Evolutionary conservation across 257 asterid genomes (phyloP).

Genomic region (Salvia splendens): DNA sequence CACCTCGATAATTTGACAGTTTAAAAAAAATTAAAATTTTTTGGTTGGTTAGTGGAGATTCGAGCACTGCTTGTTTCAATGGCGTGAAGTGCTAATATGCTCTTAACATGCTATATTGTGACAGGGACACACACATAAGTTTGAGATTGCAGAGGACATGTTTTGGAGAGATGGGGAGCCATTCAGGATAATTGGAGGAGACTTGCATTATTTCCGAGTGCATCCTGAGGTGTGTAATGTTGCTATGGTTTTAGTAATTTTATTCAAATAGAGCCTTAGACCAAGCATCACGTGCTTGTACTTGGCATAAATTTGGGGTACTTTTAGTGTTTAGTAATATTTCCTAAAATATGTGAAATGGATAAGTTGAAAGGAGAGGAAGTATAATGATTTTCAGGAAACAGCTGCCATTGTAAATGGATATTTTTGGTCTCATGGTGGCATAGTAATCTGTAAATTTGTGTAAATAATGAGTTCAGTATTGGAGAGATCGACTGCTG

Average conservation of each 20-base stretch:
- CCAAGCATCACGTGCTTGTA: neutral
- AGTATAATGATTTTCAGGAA: neutral
- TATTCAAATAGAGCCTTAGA: neutral
- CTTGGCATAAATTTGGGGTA: constrained; percentile 12
- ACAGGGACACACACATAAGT: constrained; percentile 54
- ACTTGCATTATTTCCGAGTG: constrained; percentile 86
- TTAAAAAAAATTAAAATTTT: too few relatives aligned
- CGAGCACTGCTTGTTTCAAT: neutral
- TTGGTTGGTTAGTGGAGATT: neutral
- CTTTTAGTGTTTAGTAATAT: neutral
- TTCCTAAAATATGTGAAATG: neutral
- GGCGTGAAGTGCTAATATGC: neutral
- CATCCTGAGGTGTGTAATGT: constrained; percentile 66
- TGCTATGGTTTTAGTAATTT: neutral
- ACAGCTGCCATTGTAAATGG: neutral
- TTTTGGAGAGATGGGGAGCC: constrained; percentile 90
- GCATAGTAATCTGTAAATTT: constrained; percentile 22
- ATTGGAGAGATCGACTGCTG: constrained; percentile 93
- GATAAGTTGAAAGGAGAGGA: constrained; percentile 2
- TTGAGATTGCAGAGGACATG: constrained; percentile 75
- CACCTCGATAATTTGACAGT: too few relatives aligned
- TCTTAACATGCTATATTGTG: constrained; percentile 18
- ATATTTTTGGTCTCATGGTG: constrained; percentile 10
- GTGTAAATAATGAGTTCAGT: constrained; percentile 46
- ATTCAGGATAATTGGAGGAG: constrained; percentile 89